Base-by-base conservation (phyloP, 2,329 filamentous ascomycete genomes). In the Pseudogymnoascus sp. region DNA sequence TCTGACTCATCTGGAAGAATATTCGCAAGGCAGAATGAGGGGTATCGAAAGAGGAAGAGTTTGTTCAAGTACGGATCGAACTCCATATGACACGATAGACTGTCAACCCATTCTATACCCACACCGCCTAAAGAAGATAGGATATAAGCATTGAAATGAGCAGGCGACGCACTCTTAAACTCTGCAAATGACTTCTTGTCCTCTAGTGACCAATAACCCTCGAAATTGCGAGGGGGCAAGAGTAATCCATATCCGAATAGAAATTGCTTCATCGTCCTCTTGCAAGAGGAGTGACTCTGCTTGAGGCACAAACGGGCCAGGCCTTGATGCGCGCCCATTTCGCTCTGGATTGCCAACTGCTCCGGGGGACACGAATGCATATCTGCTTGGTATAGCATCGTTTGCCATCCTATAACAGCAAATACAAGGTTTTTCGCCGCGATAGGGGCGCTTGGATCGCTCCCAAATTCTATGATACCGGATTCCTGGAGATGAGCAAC, bases 11-110 rank as follows among this genome's bases (percentile, higher is more conserved):
- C 33, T 3, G 41, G 7, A 60, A 31, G 58, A 51, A 59, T 33
- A 59, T 62, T 68, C 27, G 59, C 62, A 6, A 66, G 10, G 38
- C 68, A 69, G 58, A 69, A 70, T 5, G 68, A 68, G 8, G 68
- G 68, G 60, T 69, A 67, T 5, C 68, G 66, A 61, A 65, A 70
- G 10, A 70, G n/a, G 27, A 63, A 70, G n/a, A 71, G 51, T 4
- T 59, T 65, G 9, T 63, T 60, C 17, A 64, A 61, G 33, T 65
- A 41, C 29, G 63, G 63, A 58, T 71, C 68, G 7, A 68, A 64
- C 59, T 70, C 67, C 21, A 70, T 64, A 64, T 71, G 68, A 35
- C 66, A 68, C 2, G 66, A 60, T 5, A 70, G 62, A 55, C 60
- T 65, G 60, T 70, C 67, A 21, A 66, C 61, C 68, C 68, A 70